Evolutionary conservation across 352 stramenopile genomes (phyloP).

Genomic region (Globisporangium iwayamae): DNA sequence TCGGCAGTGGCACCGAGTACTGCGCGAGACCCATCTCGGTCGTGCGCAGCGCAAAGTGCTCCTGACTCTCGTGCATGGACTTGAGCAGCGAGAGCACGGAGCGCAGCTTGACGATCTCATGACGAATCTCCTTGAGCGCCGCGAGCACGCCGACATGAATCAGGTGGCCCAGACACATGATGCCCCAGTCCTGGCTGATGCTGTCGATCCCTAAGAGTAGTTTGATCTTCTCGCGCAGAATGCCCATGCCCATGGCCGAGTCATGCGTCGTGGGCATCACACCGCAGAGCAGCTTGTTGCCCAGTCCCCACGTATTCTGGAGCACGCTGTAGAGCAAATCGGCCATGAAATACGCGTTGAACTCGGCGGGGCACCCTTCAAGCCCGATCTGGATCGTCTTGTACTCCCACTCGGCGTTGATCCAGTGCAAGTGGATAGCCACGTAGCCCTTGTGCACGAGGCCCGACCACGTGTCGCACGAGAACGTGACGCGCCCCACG

Average conservation of each 20-base stretch:
- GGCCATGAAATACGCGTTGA: conserved; percentile 75
- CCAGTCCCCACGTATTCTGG: conserved; percentile 74
- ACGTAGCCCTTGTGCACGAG: conserved; percentile 72
- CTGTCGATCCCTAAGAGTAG: conserved; percentile 71
- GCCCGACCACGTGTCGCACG: conserved; percentile 74
- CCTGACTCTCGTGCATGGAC: conserved; percentile 64
- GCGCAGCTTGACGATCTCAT: conserved; percentile 73
- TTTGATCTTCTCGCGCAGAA: conserved; percentile 79
- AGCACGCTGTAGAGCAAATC: conserved; percentile 79
- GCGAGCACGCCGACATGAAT: conserved; percentile 64
- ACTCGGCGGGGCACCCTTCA: conserved; percentile 62
- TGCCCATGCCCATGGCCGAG: conserved; percentile 64
- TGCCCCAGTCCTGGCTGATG: conserved; percentile 68
- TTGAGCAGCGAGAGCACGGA: conserved; percentile 71
- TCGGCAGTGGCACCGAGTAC: conserved; percentile 58
- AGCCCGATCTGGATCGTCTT: conserved; percentile 77
- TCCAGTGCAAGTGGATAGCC: conserved; percentile 75
- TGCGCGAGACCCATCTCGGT: conserved; percentile 58
- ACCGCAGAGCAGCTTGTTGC: conserved; percentile 66
- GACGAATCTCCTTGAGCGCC: conserved; percentile 68
- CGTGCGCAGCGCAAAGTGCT: conserved; percentile 68
- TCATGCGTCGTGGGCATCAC: conserved; percentile 63
- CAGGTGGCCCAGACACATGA: conserved; percentile 69
- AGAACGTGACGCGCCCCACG: conserved; percentile 68
- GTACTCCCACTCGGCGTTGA: conserved; percentile 85